phyloP scores from a whole-genome alignment of 2,329 filamentous ascomycete genomes.

The Arthroderma sp. region DNA sequence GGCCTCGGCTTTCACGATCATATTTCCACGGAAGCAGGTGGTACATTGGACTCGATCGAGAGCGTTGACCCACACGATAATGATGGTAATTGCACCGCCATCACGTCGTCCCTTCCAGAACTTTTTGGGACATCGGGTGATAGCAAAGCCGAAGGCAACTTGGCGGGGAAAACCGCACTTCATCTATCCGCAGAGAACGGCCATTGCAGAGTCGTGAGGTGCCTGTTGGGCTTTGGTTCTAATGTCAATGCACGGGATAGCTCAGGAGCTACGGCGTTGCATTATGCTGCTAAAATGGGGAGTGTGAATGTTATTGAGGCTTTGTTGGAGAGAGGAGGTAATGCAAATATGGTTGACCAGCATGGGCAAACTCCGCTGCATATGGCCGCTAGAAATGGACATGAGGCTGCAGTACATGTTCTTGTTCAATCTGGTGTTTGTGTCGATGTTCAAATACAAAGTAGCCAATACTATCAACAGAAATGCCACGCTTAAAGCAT shows the following conservation, averaged over 20 bases:
- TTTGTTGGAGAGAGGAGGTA: slow-evolving; percentile 1
- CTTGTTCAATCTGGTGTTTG: background rate
- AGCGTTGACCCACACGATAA: no score
- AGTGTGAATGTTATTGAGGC: background rate
- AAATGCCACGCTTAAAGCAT: no score
- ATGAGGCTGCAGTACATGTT: background rate
- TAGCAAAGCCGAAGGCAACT: background rate
- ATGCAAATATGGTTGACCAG: background rate
- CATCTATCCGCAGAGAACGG: background rate
- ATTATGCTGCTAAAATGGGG: slow-evolving; percentile 3
- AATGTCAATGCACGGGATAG: background rate
- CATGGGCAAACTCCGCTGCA: slow-evolving; percentile 4
- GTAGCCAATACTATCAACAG: no score
- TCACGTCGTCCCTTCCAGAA: no score
- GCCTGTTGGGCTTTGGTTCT: background rate
- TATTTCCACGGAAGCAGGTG: no score
- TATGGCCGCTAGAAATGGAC: slow-evolving; percentile 3
- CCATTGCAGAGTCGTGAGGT: background rate
- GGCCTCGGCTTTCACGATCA: no score
- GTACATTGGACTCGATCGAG: no score
- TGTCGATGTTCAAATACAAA: background rate
- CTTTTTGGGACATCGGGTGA: no score
- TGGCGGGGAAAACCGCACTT: background rate
- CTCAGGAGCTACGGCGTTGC: slow-evolving; percentile 2
- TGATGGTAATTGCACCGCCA: no score